phyloP scores from a whole-genome alignment of 345 rosid genomes.

The Eucalyptus marginata region DNA sequence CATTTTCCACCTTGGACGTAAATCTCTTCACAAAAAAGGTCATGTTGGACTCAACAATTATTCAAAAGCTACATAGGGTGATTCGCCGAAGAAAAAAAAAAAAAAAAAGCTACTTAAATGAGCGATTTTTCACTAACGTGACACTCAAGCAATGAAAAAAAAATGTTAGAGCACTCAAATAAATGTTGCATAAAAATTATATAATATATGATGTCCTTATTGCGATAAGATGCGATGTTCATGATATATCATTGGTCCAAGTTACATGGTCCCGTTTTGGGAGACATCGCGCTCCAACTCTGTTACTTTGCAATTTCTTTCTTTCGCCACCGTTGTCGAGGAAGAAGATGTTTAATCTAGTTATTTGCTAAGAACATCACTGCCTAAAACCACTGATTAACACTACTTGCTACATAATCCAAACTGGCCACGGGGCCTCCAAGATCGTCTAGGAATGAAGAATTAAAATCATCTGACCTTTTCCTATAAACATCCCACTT shows the following conservation, averaged over 20 bases:
- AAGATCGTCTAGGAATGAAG: background rate
- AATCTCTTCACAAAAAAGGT: background rate
- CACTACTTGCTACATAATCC: background rate
- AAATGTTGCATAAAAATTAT: background rate
- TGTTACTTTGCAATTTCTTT: background rate
- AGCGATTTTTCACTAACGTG: accelerated
- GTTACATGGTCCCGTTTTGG: background rate
- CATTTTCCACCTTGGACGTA: background rate
- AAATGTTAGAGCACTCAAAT: background rate
- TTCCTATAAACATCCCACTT: background rate
- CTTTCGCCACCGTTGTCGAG: background rate
- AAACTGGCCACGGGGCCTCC: background rate
- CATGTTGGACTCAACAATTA: background rate
- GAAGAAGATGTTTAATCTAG: background rate
- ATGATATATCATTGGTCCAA: background rate
- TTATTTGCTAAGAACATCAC: background rate
- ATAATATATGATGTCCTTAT: background rate
- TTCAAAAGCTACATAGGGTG: background rate
- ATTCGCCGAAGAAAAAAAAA: background rate
- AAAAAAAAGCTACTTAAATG: background rate
- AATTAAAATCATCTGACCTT: background rate
- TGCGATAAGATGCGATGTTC: background rate
- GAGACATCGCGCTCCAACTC: background rate
- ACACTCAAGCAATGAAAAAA: background rate
- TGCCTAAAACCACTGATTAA: background rate